Base-by-base conservation (phyloP, 2,329 filamentous ascomycete species). In the Taxawa tesnikishii region DNA sequence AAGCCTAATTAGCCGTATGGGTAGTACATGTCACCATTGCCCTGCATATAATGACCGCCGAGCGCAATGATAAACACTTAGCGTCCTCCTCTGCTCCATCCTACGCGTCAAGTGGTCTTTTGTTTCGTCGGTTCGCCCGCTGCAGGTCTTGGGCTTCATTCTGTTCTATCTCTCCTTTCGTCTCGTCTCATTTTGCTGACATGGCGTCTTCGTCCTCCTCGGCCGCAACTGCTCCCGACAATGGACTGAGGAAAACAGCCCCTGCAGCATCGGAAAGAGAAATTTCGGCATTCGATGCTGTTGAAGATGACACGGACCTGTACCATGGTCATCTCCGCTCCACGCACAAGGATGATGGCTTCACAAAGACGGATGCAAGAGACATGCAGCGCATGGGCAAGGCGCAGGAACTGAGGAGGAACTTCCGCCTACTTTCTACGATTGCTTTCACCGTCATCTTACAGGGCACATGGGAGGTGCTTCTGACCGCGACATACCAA, bases 391-490 rank as follows among this genome's bases (percentile, higher is more conserved):
- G 43, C 13, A 43, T 46, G 44, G 44, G 44, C 6, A 46, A 46
- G 24, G 32, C 38, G 3, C 44, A 46, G 26, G 42, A 43, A 24
- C 26, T 39, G 15, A 31, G 56, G 55, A 50, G 65, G 34, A 64
- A 65, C 37, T 70, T 68, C 36, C 50, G 57, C 4, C 62, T 63
- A 39, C 42, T 65, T 28, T 61, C 62, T 2, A 65, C 64, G 9
- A 45, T 70, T 12, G 62, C 62, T 1, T 68, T 69, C 33, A 60
- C 59, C 14, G 63, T 62, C 35, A 61, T 64, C 8, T 56, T 66
- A 24, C 60, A 67, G 46, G 62, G 59, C 26, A 68, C 67, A 0
- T 70, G 67, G 67, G 67, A 72, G 41, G 58, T 59, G 11, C 48
- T 59, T 4, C 43, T 67, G 4, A 52, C 54, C 43, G 27, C 39